These are phyloP conservation scores for Allium fistulosum DNA, from an alignment of 106 monocot genomes.

Conservation along the genomic window DNA sequence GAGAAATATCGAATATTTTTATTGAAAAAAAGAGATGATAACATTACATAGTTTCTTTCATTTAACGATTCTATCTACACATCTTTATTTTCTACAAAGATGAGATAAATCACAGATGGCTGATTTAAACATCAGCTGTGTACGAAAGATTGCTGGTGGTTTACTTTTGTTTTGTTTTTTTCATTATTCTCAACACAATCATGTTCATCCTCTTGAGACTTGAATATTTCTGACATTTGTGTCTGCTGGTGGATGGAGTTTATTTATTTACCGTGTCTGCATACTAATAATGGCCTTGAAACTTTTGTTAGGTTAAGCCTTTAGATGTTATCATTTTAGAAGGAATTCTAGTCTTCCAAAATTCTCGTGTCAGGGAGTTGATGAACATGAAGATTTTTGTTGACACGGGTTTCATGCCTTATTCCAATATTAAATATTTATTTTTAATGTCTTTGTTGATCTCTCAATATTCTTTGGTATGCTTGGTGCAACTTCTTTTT, in stretches of 20 bases:
- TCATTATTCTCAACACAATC: no score
- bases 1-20: no score
- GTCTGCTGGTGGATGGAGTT: no score
- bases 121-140: no score
- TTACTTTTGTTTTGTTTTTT: no score
- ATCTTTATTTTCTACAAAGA: slow-evolving; percentile 10
- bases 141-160: no score
- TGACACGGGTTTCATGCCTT: slow-evolving; percentile 33
- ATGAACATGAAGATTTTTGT: slow-evolving; percentile 99
- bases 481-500: not conserved
- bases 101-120: not conserved
- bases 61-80: no score
- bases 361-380: slow-evolving; percentile 63
- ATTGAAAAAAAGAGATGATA: no score
- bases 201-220: no score
- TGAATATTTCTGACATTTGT: no score
- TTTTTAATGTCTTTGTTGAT: not conserved
- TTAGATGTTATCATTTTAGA: slow-evolving; percentile 93
- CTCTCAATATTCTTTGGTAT: not conserved
- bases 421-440: not conserved
- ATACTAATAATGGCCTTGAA: not conserved
- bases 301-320: slow-evolving; percentile 66
- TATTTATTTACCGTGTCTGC: no score
- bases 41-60: no score
- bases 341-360: slow-evolving; percentile 91